These are phyloP conservation scores for Daldinia bambusicola DNA, from an alignment of 495 filamentous ascomycete species.

Conservation along the genomic window DNA sequence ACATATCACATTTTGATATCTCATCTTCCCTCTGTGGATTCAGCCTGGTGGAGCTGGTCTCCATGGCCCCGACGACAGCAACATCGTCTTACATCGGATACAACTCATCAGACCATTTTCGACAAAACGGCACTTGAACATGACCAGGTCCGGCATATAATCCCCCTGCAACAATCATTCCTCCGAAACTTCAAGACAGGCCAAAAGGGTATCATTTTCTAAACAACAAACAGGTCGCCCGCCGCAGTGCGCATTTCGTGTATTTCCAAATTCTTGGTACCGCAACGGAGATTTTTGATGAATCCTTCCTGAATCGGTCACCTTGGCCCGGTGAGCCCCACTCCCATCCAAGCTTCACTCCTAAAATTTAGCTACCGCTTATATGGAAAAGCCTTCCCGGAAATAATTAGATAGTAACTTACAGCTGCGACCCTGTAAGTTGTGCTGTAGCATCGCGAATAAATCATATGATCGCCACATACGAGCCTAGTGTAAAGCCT, in stretches of 20 bases:
- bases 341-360: constrained; percentile 42
- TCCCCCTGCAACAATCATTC: constrained; percentile 30
- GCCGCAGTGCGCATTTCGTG: constrained; percentile 8
- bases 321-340: constrained; percentile 42
- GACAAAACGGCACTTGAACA: constrained; percentile 33
- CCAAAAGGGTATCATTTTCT: constrained; percentile 45
- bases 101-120: constrained; percentile 37
- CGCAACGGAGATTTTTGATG: constrained; percentile 27
- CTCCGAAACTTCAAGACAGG: constrained; percentile 21
- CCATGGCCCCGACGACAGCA: constrained; percentile 28
- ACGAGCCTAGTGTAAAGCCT: constrained; percentile 17
- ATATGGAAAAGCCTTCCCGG: constrained; percentile 27
- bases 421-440: constrained; percentile 33
- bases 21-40: constrained; percentile 37
- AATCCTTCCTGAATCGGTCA: constrained; percentile 42
- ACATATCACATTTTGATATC: constrained; percentile 47
- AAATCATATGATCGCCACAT: constrained; percentile 43
- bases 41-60: constrained; percentile 43
- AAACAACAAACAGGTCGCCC: constrained; percentile 34
- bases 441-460: constrained; percentile 33
- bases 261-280: constrained; percentile 41
- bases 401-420: constrained; percentile 41
- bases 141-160: constrained; percentile 36
- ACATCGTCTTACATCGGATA: constrained; percentile 39
- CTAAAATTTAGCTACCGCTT: constrained; percentile 33